phyloP scores from a whole-genome alignment of 2,329 filamentous ascomycete genomes.

The Aphanoascus verrucosus region DNA sequence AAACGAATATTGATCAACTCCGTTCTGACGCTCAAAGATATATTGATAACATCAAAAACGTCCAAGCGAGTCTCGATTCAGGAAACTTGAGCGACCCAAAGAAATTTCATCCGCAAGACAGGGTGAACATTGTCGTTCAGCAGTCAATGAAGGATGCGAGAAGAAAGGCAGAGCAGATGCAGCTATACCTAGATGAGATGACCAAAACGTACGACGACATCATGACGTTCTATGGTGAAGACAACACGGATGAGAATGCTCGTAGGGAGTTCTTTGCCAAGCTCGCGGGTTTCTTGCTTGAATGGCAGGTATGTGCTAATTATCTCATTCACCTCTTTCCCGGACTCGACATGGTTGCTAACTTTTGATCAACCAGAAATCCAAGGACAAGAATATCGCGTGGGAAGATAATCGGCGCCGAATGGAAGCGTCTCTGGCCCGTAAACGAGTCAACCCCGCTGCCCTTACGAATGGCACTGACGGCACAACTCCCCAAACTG shows the following conservation, averaged over 20 bases:
- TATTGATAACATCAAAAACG: slow-evolving; percentile 87
- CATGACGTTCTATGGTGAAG: slow-evolving; percentile 93
- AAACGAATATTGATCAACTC: slow-evolving; percentile 90
- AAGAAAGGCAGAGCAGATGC: slow-evolving; percentile 90
- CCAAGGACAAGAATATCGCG: slow-evolving; percentile 77
- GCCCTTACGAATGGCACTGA: slow-evolving; percentile 50
- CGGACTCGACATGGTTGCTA: not conserved
- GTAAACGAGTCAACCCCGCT: slow-evolving; percentile 54
- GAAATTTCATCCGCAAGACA: slow-evolving; percentile 95
- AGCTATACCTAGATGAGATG: slow-evolving; percentile 90
- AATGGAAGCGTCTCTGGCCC: slow-evolving; percentile 85
- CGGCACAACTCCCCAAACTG: slow-evolving; percentile 48
- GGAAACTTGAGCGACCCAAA: slow-evolving; percentile 93
- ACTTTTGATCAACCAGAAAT: slow-evolving; percentile 49
- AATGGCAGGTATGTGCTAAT: slow-evolving; percentile 62
- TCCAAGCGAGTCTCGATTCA: slow-evolving; percentile 81
- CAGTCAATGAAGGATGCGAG: slow-evolving; percentile 93
- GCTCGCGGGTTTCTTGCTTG: slow-evolving; percentile 74
- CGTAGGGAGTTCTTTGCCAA: slow-evolving; percentile 91
- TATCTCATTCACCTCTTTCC: not conserved
- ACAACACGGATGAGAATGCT: slow-evolving; percentile 82
- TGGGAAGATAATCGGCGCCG: slow-evolving; percentile 72
- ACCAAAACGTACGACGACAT: slow-evolving; percentile 84
- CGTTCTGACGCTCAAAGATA: slow-evolving; percentile 80
- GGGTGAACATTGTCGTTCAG: slow-evolving; percentile 83